Percentiles rank a stretch among this genome's conserved stretches.
phyloP scores from a whole-genome alignment of 768 basidiomycete species.

The Leccinum pellstonianum region DNA sequence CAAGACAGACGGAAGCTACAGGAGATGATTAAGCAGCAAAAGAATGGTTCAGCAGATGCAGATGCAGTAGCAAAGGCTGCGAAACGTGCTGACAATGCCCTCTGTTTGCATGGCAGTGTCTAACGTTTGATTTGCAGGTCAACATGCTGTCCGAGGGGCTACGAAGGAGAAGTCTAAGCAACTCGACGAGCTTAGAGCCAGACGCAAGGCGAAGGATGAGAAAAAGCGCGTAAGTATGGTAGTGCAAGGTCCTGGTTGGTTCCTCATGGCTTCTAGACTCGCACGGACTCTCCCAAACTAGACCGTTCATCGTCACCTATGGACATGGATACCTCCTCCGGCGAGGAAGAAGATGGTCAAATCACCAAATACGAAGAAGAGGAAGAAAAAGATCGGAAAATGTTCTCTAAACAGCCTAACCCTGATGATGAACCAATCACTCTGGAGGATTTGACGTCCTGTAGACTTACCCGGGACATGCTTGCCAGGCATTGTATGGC shows the following conservation, averaged over 20 bases:
- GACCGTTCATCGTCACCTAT: conserved; percentile 78
- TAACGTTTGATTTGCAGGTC: conserved; percentile 45
- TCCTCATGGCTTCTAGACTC: conserved; percentile 37
- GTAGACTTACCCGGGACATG: conserved; percentile 64
- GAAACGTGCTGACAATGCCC: conserved; percentile 56
- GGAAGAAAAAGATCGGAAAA: conserved; percentile 59
- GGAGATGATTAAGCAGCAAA: conserved; percentile 70
- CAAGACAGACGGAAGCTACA: conserved; percentile 71
- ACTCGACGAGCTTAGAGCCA: conserved; percentile 83
- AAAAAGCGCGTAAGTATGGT: conserved; percentile 65
- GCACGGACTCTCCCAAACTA: conserved; percentile 56
- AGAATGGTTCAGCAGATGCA: conserved; percentile 43
- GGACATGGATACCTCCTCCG: conserved; percentile 83
- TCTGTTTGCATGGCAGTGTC: conserved; percentile 4
- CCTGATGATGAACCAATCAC: conserved; percentile 48
- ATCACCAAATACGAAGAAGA: conserved; percentile 72
- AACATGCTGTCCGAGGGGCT: conserved; percentile 68
- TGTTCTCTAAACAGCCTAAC: conserved; percentile 44
- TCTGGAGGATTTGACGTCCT: conserved; percentile 56
- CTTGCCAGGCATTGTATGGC: conserved; percentile 70
- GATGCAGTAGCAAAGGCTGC: conserved; percentile 71
- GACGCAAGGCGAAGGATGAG: conserved; percentile 85
- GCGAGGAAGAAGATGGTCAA: conserved; percentile 76
- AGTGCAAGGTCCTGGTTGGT: background rate
- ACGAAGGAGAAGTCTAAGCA: conserved; percentile 80